These are phyloP conservation scores for Wallacemonas collosoma DNA, from an alignment of 208 protist genomes.

Conservation along the genomic window DNA sequence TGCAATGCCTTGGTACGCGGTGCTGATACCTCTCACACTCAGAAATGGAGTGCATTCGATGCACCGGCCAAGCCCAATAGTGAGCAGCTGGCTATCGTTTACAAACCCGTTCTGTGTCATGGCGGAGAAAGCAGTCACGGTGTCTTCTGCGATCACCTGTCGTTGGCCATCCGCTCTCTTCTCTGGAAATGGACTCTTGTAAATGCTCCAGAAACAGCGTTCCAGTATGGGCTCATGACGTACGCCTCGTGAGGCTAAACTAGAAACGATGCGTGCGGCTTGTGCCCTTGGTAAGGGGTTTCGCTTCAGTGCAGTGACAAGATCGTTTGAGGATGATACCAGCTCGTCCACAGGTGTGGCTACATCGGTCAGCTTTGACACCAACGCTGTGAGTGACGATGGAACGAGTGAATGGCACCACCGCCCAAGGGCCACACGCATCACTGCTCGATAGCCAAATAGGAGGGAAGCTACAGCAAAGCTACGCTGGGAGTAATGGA, in stretches of 20 bases:
- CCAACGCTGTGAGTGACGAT: not conserved
- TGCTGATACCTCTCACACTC: slow-evolving; percentile 39
- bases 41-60: slow-evolving; percentile 57
- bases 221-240: slow-evolving; percentile 69
- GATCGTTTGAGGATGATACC: not conserved
- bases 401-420: not conserved
- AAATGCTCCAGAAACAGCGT: slow-evolving; percentile 63
- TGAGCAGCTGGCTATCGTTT: slow-evolving; percentile 68
- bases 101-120: slow-evolving; percentile 55
- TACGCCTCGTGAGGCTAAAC: slow-evolving; percentile 34
- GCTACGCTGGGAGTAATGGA: too few relatives aligned
- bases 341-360: slow-evolving; percentile 8
- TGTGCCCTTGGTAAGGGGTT: not conserved
- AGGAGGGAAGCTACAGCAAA: too few relatives aligned
- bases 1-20: slow-evolving; percentile 55
- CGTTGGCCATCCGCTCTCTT: not conserved
- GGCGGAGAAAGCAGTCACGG: slow-evolving; percentile 48
- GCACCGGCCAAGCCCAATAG: slow-evolving; percentile 68
- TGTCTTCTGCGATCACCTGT: slow-evolving; percentile 42
- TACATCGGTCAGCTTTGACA: slow-evolving; percentile 2
- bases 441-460: not conserved
- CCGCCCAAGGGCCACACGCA: not conserved
- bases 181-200: slow-evolving; percentile 38
- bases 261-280: not conserved
- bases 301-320: not conserved